A percentile compares a stretch with the other conserved stretches of the same genome.
phyloP scores from a whole-genome alignment of 2,329 filamentous ascomycete genomes.

The Phaeosphaeriaceae sp. region DNA sequence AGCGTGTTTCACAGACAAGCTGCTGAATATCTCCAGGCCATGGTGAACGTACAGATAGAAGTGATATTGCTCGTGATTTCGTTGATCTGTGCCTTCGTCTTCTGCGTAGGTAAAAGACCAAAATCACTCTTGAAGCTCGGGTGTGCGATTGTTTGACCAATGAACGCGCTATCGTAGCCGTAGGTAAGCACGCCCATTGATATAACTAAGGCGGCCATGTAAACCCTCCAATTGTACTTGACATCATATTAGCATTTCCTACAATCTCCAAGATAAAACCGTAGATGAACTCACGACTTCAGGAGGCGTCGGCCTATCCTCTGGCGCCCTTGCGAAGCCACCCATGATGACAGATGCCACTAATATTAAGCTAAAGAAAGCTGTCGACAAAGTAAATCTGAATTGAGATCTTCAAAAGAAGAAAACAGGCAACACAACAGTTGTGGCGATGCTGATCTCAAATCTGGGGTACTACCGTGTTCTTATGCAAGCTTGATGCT shows the following conservation, averaged over 20 bases:
- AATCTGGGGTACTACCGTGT: slow-evolving; percentile 30
- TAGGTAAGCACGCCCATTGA: slow-evolving; percentile 56
- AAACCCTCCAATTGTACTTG: slow-evolving; percentile 59
- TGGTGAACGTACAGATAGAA: slow-evolving; percentile 38
- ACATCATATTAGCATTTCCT: slow-evolving; percentile 4
- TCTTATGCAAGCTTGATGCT: slow-evolving; percentile 18
- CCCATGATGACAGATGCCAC: slow-evolving; percentile 36
- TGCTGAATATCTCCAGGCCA: neutral
- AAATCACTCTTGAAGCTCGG: slow-evolving; percentile 57
- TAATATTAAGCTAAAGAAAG: slow-evolving; percentile 5
- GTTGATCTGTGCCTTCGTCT: slow-evolving; percentile 46
- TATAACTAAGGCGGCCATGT: slow-evolving; percentile 57
- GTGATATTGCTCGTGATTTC: slow-evolving; percentile 58
- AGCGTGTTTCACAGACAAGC: too few relatives aligned
- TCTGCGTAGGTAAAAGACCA: slow-evolving; percentile 31
- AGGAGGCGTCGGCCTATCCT: slow-evolving; percentile 62
- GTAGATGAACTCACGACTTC: slow-evolving; percentile 51
- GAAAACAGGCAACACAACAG: neutral
- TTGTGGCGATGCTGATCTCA: slow-evolving; percentile 16
- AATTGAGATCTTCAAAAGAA: slow-evolving; percentile 1
- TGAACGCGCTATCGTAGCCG: slow-evolving; percentile 61
- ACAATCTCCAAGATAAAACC: neutral
- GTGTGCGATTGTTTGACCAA: slow-evolving; percentile 61
- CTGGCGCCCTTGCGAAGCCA: slow-evolving; percentile 56
- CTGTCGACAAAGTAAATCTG: neutral